Evolutionary conservation across 2,329 filamentous ascomycete genomes (phyloP).

Genomic region (Epichloe coenophiala): DNA sequence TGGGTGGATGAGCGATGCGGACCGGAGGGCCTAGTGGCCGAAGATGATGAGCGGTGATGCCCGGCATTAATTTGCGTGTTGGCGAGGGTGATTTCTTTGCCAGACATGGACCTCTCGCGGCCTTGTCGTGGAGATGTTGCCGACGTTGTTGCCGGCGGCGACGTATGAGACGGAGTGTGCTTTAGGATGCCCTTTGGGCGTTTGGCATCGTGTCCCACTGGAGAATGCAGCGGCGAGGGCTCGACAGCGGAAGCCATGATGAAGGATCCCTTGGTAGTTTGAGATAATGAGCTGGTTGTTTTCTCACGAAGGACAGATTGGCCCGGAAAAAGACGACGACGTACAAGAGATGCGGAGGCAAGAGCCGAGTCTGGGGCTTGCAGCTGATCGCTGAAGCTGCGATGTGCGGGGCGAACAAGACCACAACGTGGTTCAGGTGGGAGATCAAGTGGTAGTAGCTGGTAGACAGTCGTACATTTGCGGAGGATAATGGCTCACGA

Average conservation of each 20-base stretch:
- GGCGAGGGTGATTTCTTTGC: slow-evolving; percentile 82
- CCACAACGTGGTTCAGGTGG: not conserved
- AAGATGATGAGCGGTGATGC: slow-evolving; percentile 71
- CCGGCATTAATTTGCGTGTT: slow-evolving; percentile 95
- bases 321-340: not conserved
- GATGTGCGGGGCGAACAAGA: not conserved
- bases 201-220: slow-evolving; percentile 26
- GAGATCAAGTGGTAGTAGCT: not conserved
- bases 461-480: not conserved
- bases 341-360: not conserved
- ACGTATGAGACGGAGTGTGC: slow-evolving; percentile 56
- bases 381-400: not conserved
- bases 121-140: slow-evolving; percentile 23
- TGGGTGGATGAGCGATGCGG: slow-evolving; percentile 60
- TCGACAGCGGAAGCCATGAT: slow-evolving; percentile 28
- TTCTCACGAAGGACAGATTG: not conserved
- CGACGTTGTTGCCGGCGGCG: slow-evolving; percentile 37
- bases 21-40: slow-evolving; percentile 44
- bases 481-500: not conserved
- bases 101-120: slow-evolving; percentile 33
- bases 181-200: slow-evolving; percentile 63
- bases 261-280: not conserved
- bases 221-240: slow-evolving; percentile 26
- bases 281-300: not conserved
- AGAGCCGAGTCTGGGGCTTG: not conserved